Percentiles rank a stretch among this genome's conserved stretches.
phyloP scores from a whole-genome alignment of 257 asterid genomes.

The Solanum corneliomulleri region DNA sequence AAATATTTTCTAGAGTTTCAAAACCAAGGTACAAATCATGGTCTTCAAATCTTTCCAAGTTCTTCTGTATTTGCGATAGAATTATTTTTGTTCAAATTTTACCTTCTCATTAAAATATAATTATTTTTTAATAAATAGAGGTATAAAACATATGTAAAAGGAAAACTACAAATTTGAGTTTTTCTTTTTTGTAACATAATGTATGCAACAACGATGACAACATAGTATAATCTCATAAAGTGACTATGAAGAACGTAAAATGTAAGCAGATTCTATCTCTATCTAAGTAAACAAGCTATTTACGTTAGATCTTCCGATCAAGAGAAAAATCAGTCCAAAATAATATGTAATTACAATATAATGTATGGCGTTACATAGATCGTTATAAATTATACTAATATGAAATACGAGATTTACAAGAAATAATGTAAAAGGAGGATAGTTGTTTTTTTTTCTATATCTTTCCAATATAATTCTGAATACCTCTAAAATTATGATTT shows the following conservation, averaged over 20 bases:
- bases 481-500: too few species aligned
- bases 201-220: neutral
- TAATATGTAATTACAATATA: too few species aligned
- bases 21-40: neutral
- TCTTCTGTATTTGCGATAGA: too few species aligned
- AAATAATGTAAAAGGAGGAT: neutral
- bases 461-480: neutral
- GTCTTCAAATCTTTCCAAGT: neutral
- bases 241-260: neutral
- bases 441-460: neutral
- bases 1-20: neutral
- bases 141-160: too few species aligned
- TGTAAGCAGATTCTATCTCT: neutral
- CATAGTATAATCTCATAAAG: neutral
- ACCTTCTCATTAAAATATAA: too few species aligned
- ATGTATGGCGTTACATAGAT: neutral
- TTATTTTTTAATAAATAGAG: too few species aligned
- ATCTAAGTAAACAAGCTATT: too few species aligned
- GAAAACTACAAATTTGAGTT: too few species aligned
- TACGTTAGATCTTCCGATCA: accelerated
- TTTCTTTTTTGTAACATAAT: neutral
- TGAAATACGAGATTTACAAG: neutral
- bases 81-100: too few species aligned
- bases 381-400: too few species aligned
- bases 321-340: too few species aligned